Evolutionary conservation across 805 yeast genomes (phyloP).

Genomic region (Geotrichum ghanense): DNA sequence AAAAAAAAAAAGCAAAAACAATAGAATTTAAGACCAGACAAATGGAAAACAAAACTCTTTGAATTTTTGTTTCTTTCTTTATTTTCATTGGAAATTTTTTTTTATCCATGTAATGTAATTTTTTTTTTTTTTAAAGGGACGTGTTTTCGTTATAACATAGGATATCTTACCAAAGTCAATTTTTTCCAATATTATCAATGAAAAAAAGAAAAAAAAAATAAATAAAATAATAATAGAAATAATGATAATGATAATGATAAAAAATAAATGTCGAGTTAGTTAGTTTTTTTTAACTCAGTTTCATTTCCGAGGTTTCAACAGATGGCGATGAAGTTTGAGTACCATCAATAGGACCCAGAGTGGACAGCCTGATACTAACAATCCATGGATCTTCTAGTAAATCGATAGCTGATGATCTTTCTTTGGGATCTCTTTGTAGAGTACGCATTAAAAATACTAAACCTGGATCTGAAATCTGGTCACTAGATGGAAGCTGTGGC

Average conservation of each 20-base stretch:
- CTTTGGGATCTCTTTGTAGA: slow-evolving; percentile 69
- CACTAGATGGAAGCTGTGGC: slow-evolving; percentile 72
- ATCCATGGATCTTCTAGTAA: slow-evolving; percentile 90
- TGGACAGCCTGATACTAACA: slow-evolving; percentile 3
- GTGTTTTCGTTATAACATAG: too few species aligned
- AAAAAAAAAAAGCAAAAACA: too few species aligned
- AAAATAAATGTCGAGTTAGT: neutral
- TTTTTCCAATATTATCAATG: neutral
- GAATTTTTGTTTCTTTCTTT: too few species aligned
- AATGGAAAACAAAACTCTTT: too few species aligned
- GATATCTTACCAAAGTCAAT: too few species aligned
- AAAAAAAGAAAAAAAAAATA: too few species aligned
- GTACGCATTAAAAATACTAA: slow-evolving; percentile 60
- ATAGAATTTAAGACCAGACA: too few species aligned
- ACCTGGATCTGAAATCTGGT: slow-evolving; percentile 70
- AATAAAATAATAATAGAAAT: too few species aligned
- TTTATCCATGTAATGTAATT: too few species aligned
- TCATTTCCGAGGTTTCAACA: neutral
- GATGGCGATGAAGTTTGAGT: neutral
- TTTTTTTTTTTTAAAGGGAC: too few species aligned
- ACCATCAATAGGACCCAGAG: slow-evolving; percentile 1
- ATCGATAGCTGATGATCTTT: slow-evolving; percentile 76
- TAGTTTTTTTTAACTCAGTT: neutral
- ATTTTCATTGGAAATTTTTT: too few species aligned
- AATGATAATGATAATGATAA: neutral